A percentile compares a stretch with the other conserved stretches of the same genome.
These are phyloP conservation scores for Kuraishia capsulata DNA, from an alignment of 805 yeast genomes.

Conservation along the genomic window DNA sequence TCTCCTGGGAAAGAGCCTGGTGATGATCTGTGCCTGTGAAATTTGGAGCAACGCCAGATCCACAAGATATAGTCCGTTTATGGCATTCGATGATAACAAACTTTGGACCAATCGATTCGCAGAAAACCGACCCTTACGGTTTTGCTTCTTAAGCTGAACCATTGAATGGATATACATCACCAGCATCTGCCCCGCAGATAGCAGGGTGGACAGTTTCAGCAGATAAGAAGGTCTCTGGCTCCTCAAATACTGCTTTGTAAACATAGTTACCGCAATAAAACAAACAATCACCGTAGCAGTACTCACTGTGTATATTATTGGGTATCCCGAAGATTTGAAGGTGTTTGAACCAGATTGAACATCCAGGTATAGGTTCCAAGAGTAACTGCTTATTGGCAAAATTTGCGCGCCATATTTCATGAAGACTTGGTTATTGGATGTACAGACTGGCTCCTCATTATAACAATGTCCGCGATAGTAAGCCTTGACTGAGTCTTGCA, in stretches of 20 bases:
- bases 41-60: constrained; percentile 50
- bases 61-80: constrained; percentile 49
- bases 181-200: constrained; percentile 48
- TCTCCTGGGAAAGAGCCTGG: constrained; percentile 57
- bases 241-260: constrained; percentile 41
- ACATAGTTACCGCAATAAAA: constrained; percentile 52
- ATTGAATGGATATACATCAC: constrained; percentile 40
- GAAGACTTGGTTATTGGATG: constrained; percentile 9
- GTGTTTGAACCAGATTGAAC: constrained; percentile 24
- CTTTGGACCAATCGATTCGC: constrained; percentile 34
- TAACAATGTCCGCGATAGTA: constrained; percentile 8
- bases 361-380: constrained; percentile 39
- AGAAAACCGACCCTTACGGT: constrained; percentile 28
- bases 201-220: constrained; percentile 36
- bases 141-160: constrained; percentile 36
- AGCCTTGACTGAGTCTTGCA: not conserved
- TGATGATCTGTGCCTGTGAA: constrained; percentile 63
- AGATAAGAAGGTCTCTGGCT: constrained; percentile 51
- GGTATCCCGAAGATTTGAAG: constrained; percentile 48
- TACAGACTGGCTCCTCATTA: constrained; percentile 11
- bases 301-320: constrained; percentile 53
- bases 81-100: constrained; percentile 32
- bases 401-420: constrained; percentile 2
- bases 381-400: constrained; percentile 31
- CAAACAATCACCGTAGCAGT: constrained; percentile 58